These are phyloP conservation scores for Pelargonium nanum DNA, from an alignment of 345 rosid genomes.

Conservation along the genomic window DNA sequence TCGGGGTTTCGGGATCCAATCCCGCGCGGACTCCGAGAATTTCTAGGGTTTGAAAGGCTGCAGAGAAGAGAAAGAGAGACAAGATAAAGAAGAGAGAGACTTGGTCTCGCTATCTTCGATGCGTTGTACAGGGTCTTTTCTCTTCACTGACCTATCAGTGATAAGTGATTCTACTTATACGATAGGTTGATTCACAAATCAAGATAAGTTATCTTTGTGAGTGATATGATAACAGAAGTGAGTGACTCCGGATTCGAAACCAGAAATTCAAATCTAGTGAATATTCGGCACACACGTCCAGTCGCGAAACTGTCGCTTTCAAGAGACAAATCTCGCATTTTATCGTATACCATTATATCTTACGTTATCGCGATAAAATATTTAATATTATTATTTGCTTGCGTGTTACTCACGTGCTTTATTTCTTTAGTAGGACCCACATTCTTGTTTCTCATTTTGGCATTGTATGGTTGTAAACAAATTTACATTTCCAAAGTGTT, in stretches of 20 bases:
- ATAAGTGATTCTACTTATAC: accelerated
- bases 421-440: too few species aligned
- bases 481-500: too few species aligned
- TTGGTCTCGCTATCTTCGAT: constrained; percentile 68
- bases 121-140: constrained; percentile 40
- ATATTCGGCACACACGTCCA: constrained; percentile 56
- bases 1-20: constrained; percentile 4
- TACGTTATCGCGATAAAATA: not conserved
- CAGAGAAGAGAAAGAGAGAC: constrained; percentile 18
- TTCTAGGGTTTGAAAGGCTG: constrained; percentile 65
- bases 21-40: constrained; percentile 22
- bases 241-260: constrained; percentile 43
- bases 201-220: constrained; percentile 2
- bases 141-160: constrained; percentile 43
- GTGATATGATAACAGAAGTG: constrained; percentile 13
- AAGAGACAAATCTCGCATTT: not conserved
- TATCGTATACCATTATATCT: not conserved
- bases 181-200: accelerated
- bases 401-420: too few species aligned
- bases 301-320: constrained; percentile 3
- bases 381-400: too few species aligned
- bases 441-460: too few species aligned
- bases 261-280: constrained; percentile 48
- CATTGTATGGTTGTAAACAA: too few species aligned
- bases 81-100: constrained; percentile 22